Evolutionary conservation across 2,329 filamentous ascomycete genomes (phyloP).

Genomic region (Penicillium sp.): DNA sequence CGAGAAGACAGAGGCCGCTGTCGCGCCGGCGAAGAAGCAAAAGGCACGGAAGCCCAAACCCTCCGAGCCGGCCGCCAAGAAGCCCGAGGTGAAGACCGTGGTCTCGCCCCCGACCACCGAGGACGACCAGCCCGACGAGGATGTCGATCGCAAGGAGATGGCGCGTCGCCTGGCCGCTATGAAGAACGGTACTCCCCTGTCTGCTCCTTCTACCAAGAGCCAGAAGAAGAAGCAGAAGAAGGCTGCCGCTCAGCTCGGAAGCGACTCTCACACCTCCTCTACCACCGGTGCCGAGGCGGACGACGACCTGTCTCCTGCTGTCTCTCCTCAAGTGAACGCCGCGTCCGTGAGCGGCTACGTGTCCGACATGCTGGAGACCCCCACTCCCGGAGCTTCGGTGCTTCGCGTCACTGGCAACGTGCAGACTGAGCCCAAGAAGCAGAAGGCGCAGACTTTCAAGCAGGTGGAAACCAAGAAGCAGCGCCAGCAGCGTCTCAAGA

Average conservation of each 20-base stretch:
- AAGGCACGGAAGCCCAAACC: slow-evolving; percentile 37
- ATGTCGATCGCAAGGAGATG: slow-evolving; percentile 67
- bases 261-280: slow-evolving; percentile 60
- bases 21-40: slow-evolving; percentile 35
- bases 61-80: slow-evolving; percentile 26
- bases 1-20: slow-evolving; percentile 34
- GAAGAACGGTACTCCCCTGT: slow-evolving; percentile 60
- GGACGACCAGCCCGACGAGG: slow-evolving; percentile 48
- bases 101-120: slow-evolving; percentile 27
- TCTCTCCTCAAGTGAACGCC: slow-evolving; percentile 57
- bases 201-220: slow-evolving; percentile 41
- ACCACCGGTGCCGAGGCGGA: slow-evolving; percentile 70
- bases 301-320: slow-evolving; percentile 68
- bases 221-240: slow-evolving; percentile 70
- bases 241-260: slow-evolving; percentile 54
- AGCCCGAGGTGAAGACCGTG: slow-evolving; percentile 30
- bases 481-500: slow-evolving; percentile 85
- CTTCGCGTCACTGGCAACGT: slow-evolving; percentile 69
- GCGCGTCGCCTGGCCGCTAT: slow-evolving; percentile 66
- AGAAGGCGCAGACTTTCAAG: slow-evolving; percentile 56
- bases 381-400: slow-evolving; percentile 63
- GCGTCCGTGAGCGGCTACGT: slow-evolving; percentile 57
- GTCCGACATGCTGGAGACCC: slow-evolving; percentile 84
- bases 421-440: slow-evolving; percentile 55
- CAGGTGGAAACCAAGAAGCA: slow-evolving; percentile 86